Evolutionary conservation across 768 basidiomycete genomes (phyloP).

Genomic region (Rhodosporidiobolus odoratus): DNA sequence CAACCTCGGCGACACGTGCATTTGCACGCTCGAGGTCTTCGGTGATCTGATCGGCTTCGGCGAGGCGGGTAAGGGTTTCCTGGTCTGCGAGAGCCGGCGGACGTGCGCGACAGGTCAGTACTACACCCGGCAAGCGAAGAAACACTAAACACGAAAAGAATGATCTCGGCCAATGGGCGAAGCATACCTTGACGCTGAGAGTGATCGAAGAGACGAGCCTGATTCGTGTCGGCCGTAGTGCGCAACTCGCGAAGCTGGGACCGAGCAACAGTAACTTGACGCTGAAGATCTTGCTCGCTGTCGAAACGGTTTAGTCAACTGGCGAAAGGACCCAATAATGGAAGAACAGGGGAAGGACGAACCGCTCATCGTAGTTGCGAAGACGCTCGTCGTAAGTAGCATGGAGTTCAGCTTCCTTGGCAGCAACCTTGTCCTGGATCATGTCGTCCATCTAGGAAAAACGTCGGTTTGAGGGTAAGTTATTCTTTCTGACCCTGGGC

Average conservation of each 20-base stretch:
- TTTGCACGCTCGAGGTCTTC: constrained; percentile 94
- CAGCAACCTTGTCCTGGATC: constrained; percentile 77
- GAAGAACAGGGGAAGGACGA: constrained; percentile 39
- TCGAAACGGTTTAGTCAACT: not conserved
- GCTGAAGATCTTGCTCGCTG: constrained; percentile 86
- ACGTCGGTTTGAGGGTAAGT: not conserved
- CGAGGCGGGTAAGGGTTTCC: constrained; percentile 79
- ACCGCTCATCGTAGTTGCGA: constrained; percentile 94
- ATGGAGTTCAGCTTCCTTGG: constrained; percentile 94
- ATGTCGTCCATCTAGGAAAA: constrained; percentile 89
- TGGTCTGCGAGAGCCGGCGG: constrained; percentile 58
- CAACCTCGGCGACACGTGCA: constrained; percentile 81
- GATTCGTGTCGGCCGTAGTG: constrained; percentile 81
- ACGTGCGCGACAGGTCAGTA: not conserved
- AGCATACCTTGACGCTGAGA: constrained; percentile 75
- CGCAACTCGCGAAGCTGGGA: constrained; percentile 85
- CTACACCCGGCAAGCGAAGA: no score
- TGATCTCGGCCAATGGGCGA: not conserved
- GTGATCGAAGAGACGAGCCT: constrained; percentile 86
- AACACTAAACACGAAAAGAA: no score
- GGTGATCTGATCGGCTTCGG: constrained; percentile 90
- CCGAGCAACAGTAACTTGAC: constrained; percentile 82
- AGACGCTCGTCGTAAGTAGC: constrained; percentile 95
- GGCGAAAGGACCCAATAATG: not conserved
- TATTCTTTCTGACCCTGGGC: not conserved